Conservation (phyloP, 73 alveolate species). For the Stentor coeruleus region DNA sequence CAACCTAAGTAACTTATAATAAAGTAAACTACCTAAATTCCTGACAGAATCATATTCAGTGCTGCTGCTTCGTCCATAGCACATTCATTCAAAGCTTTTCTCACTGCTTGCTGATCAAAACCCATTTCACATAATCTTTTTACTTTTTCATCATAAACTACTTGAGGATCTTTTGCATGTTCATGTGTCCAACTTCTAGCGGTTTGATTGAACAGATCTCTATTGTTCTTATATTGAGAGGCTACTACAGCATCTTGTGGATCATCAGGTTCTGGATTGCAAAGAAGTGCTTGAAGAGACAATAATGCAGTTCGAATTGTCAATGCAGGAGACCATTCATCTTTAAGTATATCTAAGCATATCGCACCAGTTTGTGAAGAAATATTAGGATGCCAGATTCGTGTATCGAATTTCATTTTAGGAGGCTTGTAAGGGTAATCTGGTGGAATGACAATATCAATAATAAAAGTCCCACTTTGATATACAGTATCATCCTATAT, state of each 20-base stretch:
- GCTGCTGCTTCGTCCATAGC: conserved; percentile 61
- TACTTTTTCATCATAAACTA: conserved; percentile 58
- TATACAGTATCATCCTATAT: conserved; percentile 71
- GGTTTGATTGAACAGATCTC: conserved; percentile 60
- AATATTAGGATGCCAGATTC: conserved; percentile 84
- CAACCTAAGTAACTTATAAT: too few relatives aligned
- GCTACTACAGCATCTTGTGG: conserved; percentile 98
- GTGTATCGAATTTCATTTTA: conserved; percentile 89
- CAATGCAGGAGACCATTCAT: conserved; percentile 96
- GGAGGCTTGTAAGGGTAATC: conserved; percentile 98
- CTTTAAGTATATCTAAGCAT: conserved; percentile 85
- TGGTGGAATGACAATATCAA: conserved; percentile 83
- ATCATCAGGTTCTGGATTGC: conserved; percentile 91
- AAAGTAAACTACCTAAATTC: too few relatives aligned
- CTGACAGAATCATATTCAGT: too few relatives aligned
- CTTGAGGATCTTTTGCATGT: conserved; percentile 43
- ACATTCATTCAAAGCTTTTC: conserved; percentile 46
- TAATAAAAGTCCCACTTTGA: conserved; percentile 75
- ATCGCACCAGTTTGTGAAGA: conserved; percentile 90
- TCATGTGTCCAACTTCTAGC: conserved; percentile 72
- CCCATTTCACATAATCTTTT: conserved; percentile 82
- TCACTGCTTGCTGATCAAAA: conserved; percentile 59
- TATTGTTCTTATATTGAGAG: conserved; percentile 71
- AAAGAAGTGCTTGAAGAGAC: conserved; percentile 83
- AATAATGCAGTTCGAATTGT: conserved; percentile 92